Percentiles rank a stretch among this genome's conserved stretches.
phyloP scores from a whole-genome alignment of 352 stramenopile species.

The Pythium inflatum region DNA sequence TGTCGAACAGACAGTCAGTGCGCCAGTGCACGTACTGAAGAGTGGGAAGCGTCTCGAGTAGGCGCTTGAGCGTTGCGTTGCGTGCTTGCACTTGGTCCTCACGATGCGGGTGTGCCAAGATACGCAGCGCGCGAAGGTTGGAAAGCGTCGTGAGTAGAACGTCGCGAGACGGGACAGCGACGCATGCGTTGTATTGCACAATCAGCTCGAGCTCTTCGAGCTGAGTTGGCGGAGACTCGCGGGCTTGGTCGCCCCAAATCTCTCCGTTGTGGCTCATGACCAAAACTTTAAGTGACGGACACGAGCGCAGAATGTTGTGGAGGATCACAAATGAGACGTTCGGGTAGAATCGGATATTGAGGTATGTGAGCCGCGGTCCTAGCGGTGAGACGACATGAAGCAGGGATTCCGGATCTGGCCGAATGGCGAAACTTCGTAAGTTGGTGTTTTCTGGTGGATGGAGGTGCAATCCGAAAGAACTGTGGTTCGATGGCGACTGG shows the following conservation, averaged over 20 bases:
- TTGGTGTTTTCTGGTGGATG: not conserved
- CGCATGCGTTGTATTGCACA: not conserved
- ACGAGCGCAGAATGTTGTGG: not conserved
- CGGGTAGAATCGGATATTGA: not conserved
- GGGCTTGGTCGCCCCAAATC: not conserved
- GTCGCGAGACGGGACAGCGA: not conserved
- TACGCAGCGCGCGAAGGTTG: not conserved
- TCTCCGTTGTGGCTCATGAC: not conserved
- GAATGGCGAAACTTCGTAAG: no score
- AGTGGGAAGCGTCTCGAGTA: not conserved
- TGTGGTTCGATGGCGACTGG: not conserved
- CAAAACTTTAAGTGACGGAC: not conserved
- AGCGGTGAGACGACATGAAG: not conserved
- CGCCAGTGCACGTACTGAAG: not conserved
- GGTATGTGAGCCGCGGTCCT: not conserved
- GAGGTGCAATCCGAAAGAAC: not conserved
- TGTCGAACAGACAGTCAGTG: not conserved
- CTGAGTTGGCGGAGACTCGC: not conserved
- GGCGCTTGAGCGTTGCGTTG: not conserved
- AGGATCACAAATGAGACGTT: not conserved
- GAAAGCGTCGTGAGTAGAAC: not conserved
- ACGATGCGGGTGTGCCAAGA: not conserved
- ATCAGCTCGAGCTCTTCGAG: not conserved
- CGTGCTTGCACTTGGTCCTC: not conserved
- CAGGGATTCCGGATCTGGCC: not conserved